Conservation (phyloP, 306 rosid species). For the Castanea sativa region DNA sequence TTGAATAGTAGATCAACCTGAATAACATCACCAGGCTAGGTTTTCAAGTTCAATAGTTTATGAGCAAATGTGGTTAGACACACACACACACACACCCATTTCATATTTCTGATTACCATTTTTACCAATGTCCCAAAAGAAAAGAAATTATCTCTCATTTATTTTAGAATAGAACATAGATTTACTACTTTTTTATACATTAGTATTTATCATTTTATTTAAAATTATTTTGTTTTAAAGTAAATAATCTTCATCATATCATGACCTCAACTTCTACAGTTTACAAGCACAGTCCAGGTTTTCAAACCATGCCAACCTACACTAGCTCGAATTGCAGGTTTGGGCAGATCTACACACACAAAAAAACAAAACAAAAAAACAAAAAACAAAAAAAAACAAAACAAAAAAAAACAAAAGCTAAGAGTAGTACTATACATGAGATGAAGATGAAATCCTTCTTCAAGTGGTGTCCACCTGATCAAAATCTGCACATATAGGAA, state of each 20-base stretch:
- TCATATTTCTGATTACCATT: background rate
- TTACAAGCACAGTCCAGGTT: background rate
- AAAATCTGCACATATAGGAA: constrained; percentile 58
- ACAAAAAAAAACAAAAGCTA: constrained; percentile 5
- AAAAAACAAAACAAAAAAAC: background rate
- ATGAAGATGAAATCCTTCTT: constrained; percentile 82
- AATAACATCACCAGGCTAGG: background rate
- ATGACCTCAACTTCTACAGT: background rate
- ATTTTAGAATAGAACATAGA: background rate
- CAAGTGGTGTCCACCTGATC: constrained; percentile 56
- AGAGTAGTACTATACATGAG: constrained; percentile 52
- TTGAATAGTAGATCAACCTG: constrained; percentile 6
- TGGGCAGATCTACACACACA: background rate
- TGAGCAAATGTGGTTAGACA: constrained; percentile 5
- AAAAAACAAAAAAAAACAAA: background rate
- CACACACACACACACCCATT: background rate
- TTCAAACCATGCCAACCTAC: constrained; percentile 14
- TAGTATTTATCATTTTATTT: background rate
- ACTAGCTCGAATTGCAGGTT: constrained; percentile 20
- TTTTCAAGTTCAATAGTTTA: constrained; percentile 15
- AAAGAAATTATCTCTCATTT: background rate
- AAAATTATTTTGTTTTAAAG: background rate
- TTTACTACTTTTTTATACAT: background rate
- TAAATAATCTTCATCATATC: background rate
- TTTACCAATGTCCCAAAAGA: background rate